phyloP scores from a whole-genome alignment of 2,329 filamentous ascomycete species.

The Talaromyces sp. region DNA sequence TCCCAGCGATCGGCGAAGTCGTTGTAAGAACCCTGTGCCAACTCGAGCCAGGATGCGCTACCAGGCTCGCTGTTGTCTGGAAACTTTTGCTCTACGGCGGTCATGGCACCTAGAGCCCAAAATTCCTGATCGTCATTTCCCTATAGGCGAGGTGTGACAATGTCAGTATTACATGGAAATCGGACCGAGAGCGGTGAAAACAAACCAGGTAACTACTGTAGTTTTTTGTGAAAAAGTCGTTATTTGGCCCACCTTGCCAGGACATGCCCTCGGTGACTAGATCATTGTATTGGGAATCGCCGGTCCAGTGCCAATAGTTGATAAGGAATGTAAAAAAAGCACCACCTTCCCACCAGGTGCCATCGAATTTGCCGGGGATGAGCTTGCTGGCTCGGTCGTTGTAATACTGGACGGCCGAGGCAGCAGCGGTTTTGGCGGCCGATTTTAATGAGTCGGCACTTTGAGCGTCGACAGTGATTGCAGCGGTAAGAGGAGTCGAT shows the following conservation, averaged over 20 bases:
- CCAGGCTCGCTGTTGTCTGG: constrained; percentile 57
- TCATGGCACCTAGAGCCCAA: constrained; percentile 73
- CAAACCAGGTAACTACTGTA: constrained; percentile 17
- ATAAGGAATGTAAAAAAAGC: constrained; percentile 62
- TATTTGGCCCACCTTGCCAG: constrained; percentile 63
- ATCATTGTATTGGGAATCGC: constrained; percentile 65
- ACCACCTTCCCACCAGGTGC: constrained; percentile 62
- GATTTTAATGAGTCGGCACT: constrained; percentile 28
- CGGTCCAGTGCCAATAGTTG: constrained; percentile 78
- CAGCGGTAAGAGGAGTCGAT: not conserved
- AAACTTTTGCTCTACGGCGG: constrained; percentile 68
- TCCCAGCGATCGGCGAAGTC: constrained; percentile 70
- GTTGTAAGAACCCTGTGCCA: constrained; percentile 76
- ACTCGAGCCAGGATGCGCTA: constrained; percentile 68
- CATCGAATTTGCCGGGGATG: constrained; percentile 41
- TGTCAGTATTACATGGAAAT: not conserved
- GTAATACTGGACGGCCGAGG: constrained; percentile 36
- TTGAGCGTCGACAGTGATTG: constrained; percentile 16
- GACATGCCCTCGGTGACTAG: constrained; percentile 62
- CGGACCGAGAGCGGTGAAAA: constrained; percentile 20
- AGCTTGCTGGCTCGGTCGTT: constrained; percentile 31
- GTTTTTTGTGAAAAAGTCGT: constrained; percentile 67
- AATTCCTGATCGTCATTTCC: constrained; percentile 59
- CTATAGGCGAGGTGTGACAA: not conserved
- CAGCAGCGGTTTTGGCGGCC: constrained; percentile 30